Percentiles rank a stretch among this genome's conserved stretches.
phyloP scores from a whole-genome alignment of 176 grass and related monocot species.

The Urochloa ruziziensis region DNA sequence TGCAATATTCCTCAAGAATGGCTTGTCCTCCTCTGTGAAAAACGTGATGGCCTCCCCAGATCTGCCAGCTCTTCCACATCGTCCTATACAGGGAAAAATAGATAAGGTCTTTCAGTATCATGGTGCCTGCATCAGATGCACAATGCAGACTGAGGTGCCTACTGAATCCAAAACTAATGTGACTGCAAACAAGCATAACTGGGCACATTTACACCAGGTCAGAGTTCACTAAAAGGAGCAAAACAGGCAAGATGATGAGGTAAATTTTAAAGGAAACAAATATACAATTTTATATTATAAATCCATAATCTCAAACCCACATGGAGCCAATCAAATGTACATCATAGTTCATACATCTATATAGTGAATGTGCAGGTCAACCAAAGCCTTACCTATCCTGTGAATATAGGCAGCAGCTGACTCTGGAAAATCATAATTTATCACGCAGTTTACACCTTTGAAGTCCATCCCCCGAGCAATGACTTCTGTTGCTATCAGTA shows the following conservation, averaged over 20 bases:
- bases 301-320: not conserved
- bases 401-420: conserved; percentile 90
- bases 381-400: conserved; percentile 67
- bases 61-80: conserved; percentile 86
- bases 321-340: not conserved
- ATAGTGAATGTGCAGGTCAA: not conserved
- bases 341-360: not conserved
- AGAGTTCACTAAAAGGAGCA: not conserved
- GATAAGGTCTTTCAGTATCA: not conserved
- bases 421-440: conserved; percentile 98
- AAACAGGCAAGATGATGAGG: not conserved
- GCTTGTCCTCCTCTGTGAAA: conserved; percentile 91
- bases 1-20: conserved; percentile 86
- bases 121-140: not conserved
- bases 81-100: conserved; percentile 36
- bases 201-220: not conserved
- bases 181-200: not conserved
- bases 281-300: not conserved
- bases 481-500: conserved; percentile 93
- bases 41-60: conserved; percentile 81
- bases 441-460: conserved; percentile 87
- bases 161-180: not conserved
- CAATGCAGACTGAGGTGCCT: not conserved
- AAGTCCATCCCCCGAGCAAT: conserved; percentile 95
- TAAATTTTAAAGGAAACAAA: not conserved